Evolutionary conservation across 345 rosid genomes (phyloP), one percentile per base, ranked within the genome.

Genomic region (Salix suchowensis): DNA sequence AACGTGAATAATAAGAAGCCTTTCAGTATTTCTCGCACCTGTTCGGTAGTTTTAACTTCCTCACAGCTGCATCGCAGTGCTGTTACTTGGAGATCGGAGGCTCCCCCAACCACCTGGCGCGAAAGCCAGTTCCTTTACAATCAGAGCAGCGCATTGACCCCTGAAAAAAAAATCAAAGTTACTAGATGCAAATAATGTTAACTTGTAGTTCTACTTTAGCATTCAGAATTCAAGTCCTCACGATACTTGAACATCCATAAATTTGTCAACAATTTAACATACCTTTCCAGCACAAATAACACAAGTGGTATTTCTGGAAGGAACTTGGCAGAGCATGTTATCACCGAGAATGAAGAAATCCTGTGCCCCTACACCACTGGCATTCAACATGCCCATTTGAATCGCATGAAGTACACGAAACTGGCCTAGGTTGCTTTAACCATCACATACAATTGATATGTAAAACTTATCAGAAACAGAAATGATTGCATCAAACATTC

Each of bases 41-140:
- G 21, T 11, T 30, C 3, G 19, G 54, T 68, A 67, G 74, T 50
- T 58, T 26, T 9, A n/a, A 6, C 55, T 6, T 72, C 70, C 67
- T 34, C 15, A 6, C 32, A n/a, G 16, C 65, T 30, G 4, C 64
- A 15, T 32, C 28, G 18, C 28, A 50, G 12, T 0, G 15, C 48
- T 66, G 68, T 88, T 90, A 84, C 75, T 84, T 86, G 18, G 87
- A 72, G 64, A 84, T 76, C 2, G 92, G 87, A 81, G 94, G 94
- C 79, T 88, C 24, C 78, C 87, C 93, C 89, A 95, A 85, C 97
- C 98, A 95, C 84, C 88, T 89, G 70, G 98, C 98, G n/a, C 97
- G 97, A 81, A 90, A 95, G 3, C 98, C 94, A 2, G 98, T 95
- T 84, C 97, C 98, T 82, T 95, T 87, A 75, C 98, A 93, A 82